Percentiles rank a stretch among this genome's conserved stretches.
phyloP scores from a whole-genome alignment of 2,329 filamentous ascomycete species.

The Cladosporium halotolerans region DNA sequence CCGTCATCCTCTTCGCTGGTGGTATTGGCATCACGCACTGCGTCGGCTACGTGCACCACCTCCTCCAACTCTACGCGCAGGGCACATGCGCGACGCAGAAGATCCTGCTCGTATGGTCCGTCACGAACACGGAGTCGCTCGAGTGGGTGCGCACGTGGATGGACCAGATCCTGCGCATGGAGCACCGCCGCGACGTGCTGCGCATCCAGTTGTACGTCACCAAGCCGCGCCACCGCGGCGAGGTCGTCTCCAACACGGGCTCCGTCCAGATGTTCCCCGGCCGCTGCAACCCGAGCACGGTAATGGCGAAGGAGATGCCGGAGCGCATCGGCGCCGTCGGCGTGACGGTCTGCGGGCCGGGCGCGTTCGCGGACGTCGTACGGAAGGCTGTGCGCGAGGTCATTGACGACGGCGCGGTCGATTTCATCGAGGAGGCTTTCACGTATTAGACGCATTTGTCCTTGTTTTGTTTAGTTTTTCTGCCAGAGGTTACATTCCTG shows the following conservation, averaged over 20 bases:
- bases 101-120: constrained; percentile 70
- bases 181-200: constrained; percentile 52
- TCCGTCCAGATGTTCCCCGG: constrained; percentile 58
- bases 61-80: constrained; percentile 62
- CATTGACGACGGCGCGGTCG: constrained; percentile 48
- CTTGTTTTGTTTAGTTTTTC: too few relatives aligned
- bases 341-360: constrained; percentile 58
- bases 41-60: constrained; percentile 66
- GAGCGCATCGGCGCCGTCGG: constrained; percentile 53
- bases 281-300: constrained; percentile 48
- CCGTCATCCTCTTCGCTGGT: constrained; percentile 70
- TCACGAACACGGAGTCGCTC: constrained; percentile 63
- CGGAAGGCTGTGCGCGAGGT: constrained; percentile 47
- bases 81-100: constrained; percentile 66
- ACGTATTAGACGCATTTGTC: constrained; percentile 44
- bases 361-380: constrained; percentile 58
- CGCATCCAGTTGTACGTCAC: constrained; percentile 58
- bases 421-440: constrained; percentile 62
- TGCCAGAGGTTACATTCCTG: background rate
- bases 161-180: constrained; percentile 57
- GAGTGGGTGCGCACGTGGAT: constrained; percentile 61
- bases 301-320: constrained; percentile 52
- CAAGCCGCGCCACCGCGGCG: constrained; percentile 49
- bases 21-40: constrained; percentile 78
- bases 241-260: constrained; percentile 51